A percentile compares a stretch with the other conserved stretches of the same genome.
These are phyloP conservation scores for Colletotrichum sidae DNA, from an alignment of 2,329 filamentous ascomycete genomes.

Conservation along the genomic window DNA sequence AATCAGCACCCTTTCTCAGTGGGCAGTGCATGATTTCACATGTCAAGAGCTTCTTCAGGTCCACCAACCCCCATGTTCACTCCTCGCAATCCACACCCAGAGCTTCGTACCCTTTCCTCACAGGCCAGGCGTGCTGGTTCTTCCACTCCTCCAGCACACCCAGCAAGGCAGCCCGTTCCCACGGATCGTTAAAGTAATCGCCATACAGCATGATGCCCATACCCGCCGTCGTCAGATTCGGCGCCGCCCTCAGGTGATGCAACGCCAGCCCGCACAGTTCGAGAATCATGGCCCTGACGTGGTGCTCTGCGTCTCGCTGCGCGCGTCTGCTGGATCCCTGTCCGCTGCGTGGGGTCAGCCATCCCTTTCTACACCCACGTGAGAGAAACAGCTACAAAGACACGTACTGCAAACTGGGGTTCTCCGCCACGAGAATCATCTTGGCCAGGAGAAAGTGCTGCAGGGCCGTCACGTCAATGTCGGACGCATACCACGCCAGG, in stretches of 20 bases:
- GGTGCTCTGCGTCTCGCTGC: constrained; percentile 50
- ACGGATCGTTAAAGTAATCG: constrained; percentile 54
- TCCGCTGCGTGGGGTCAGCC: background rate
- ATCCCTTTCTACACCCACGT: background rate
- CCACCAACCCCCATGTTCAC: background rate
- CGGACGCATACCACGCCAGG: constrained; percentile 52
- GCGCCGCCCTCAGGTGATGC: constrained; percentile 51
- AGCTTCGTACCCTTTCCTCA: constrained; percentile 41
- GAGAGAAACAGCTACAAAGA: background rate
- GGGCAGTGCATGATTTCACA: too few species aligned
- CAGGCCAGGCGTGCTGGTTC: constrained; percentile 54
- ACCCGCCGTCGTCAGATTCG: constrained; percentile 52
- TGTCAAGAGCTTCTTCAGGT: background rate
- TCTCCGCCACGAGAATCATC: constrained; percentile 54
- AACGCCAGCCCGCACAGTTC: constrained; percentile 55
- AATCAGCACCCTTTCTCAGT: too few species aligned
- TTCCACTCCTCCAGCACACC: constrained; percentile 58
- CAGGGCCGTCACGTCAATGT: constrained; percentile 53
- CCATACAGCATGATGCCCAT: constrained; percentile 56
- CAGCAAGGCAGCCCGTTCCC: constrained; percentile 50
- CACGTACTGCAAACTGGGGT: constrained; percentile 50
- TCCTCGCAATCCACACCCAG: background rate
- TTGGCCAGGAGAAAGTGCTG: constrained; percentile 54
- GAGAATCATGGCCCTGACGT: constrained; percentile 51
- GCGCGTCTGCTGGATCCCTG: constrained; percentile 43